A percentile compares a stretch with the other conserved stretches of the same genome.
Conservation (phyloP, 352 stramenopile species). For the Pilasporangium apinafurcum region DNA sequence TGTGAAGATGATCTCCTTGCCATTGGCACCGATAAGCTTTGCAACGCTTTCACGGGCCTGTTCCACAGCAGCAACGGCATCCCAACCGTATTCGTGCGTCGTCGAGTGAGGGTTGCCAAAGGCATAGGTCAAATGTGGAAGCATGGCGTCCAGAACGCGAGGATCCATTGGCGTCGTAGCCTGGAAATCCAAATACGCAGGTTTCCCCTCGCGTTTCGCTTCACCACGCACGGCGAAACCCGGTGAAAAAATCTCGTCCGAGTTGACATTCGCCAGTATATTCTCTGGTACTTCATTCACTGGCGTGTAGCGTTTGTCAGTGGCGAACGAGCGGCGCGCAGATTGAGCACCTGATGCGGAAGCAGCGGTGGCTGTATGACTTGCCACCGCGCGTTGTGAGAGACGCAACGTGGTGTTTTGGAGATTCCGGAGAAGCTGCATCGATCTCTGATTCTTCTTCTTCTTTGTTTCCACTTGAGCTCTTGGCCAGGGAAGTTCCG, state of each 20-base stretch:
- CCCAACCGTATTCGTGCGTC: conserved; percentile 98
- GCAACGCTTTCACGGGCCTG: conserved; percentile 84
- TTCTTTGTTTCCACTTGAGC: too few species aligned
- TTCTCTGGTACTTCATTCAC: conserved; percentile 80
- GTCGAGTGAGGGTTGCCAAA: conserved; percentile 99
- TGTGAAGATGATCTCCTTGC: conserved; percentile 99
- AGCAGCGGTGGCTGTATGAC: too few species aligned
- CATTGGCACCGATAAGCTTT: conserved; percentile 89
- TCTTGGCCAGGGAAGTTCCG: too few species aligned
- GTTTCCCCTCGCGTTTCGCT: conserved; percentile 63
- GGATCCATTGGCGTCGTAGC: conserved; percentile 98
- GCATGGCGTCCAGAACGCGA: conserved; percentile 98
- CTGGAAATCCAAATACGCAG: conserved; percentile 94
- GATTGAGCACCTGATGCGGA: too few species aligned
- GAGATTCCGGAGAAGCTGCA: too few species aligned
- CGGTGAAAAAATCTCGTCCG: conserved; percentile 75
- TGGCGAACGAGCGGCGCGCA: conserved; percentile 30
- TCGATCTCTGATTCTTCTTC: too few species aligned
- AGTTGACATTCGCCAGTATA: conserved; percentile 78
- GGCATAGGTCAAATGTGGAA: conserved; percentile 94
- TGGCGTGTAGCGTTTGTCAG: conserved; percentile 79
- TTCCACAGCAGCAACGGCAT: conserved; percentile 96
- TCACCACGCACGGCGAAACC: conserved; percentile 74
- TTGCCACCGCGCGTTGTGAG: too few species aligned
- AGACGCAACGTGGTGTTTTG: too few species aligned